phyloP scores from a whole-genome alignment of 805 yeast genomes.

The Saccharomycopsis schoenii region DNA sequence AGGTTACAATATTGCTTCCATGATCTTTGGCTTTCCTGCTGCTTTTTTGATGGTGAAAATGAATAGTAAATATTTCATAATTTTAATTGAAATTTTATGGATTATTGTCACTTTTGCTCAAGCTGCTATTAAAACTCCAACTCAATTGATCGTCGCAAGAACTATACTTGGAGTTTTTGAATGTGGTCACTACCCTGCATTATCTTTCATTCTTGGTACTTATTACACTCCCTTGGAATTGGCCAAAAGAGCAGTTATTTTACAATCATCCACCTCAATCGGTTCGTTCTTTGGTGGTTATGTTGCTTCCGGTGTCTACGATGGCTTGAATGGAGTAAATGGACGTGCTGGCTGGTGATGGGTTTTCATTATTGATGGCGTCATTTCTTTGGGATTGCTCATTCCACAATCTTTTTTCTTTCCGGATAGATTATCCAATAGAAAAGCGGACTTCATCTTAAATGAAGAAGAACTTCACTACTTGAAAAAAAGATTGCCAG shows the following conservation, averaged over 20 bases:
- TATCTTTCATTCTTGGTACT: slow-evolving; percentile 49
- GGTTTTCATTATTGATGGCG: slow-evolving; percentile 60
- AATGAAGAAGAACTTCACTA: neutral
- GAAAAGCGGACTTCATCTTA: neutral
- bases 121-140: slow-evolving; percentile 38
- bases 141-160: slow-evolving; percentile 49
- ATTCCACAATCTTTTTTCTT: neutral
- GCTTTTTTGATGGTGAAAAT: slow-evolving; percentile 44
- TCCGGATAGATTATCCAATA: neutral
- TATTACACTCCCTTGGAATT: slow-evolving; percentile 50
- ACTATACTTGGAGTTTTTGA: slow-evolving; percentile 65
- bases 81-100: slow-evolving; percentile 56
- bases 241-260: slow-evolving; percentile 51
- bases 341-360: slow-evolving; percentile 65
- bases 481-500: neutral
- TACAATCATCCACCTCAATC: slow-evolving; percentile 52
- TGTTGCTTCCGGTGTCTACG: slow-evolving; percentile 46
- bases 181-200: slow-evolving; percentile 55
- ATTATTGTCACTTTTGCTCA: slow-evolving; percentile 52
- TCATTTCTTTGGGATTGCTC: slow-evolving; percentile 18
- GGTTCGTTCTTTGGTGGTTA: slow-evolving; percentile 56
- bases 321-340: slow-evolving; percentile 35
- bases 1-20: slow-evolving; percentile 48
- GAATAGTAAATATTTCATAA: slow-evolving; percentile 45
- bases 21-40: slow-evolving; percentile 54